Evolutionary conservation across 1,284 basidiomycete genomes (phyloP).

Genomic region (Apiotrichum brassicae): DNA sequence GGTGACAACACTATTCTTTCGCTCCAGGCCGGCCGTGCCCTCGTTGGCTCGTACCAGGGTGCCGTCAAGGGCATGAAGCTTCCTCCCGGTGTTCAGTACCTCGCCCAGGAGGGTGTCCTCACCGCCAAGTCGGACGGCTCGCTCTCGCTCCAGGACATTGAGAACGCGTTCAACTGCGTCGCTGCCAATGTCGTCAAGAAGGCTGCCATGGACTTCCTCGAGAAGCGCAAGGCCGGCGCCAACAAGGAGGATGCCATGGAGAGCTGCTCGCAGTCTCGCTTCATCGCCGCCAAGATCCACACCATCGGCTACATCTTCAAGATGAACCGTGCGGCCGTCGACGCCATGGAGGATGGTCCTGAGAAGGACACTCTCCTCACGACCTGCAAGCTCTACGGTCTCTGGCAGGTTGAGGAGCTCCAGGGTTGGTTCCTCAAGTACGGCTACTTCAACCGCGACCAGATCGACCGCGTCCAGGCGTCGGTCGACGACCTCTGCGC

Average conservation of each 20-base stretch:
- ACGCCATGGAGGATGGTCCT: slow-evolving; percentile 18
- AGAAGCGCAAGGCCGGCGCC: slow-evolving; percentile 47
- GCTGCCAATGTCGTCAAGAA: slow-evolving; percentile 54
- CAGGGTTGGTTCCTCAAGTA: slow-evolving; percentile 53
- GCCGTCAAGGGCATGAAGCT: slow-evolving; percentile 50
- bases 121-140: slow-evolving; percentile 48
- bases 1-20: slow-evolving; percentile 55
- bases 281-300: slow-evolving; percentile 53
- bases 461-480: slow-evolving; percentile 49
- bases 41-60: slow-evolving; percentile 50
- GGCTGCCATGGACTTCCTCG: slow-evolving; percentile 50
- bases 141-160: slow-evolving; percentile 50
- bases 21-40: slow-evolving; percentile 52
- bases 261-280: slow-evolving; percentile 52
- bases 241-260: slow-evolving; percentile 53
- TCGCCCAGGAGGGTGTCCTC: slow-evolving; percentile 46
- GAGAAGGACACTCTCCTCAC: slow-evolving; percentile 43
- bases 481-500: slow-evolving; percentile 51
- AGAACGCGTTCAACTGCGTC: slow-evolving; percentile 51
- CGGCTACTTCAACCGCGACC: slow-evolving; percentile 48
- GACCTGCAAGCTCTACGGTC: slow-evolving; percentile 48
- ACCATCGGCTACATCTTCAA: slow-evolving; percentile 41
- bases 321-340: slow-evolving; percentile 43
- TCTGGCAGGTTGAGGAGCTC: slow-evolving; percentile 56
- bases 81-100: slow-evolving; percentile 50